phyloP scores from a whole-genome alignment of 2,329 filamentous ascomycete species.

The Berkeleyomyces rouxiae region DNA sequence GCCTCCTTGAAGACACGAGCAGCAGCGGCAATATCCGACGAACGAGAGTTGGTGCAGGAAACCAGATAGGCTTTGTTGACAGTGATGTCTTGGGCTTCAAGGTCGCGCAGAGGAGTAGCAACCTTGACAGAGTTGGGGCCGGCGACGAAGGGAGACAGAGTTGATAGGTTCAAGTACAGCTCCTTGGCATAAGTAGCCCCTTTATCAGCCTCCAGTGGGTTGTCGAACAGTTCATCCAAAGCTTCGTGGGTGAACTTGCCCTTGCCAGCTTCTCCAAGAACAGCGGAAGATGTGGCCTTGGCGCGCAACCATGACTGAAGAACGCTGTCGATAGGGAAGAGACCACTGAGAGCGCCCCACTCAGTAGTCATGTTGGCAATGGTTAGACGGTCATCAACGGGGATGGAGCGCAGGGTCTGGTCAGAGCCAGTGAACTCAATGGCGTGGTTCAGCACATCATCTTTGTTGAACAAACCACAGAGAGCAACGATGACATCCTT shows the following conservation, averaged over 20 bases:
- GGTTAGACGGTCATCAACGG: conserved; percentile 56
- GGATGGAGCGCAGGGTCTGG: conserved; percentile 56
- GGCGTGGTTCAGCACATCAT: conserved; percentile 79
- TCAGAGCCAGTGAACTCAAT: conserved; percentile 76
- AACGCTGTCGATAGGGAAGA: conserved; percentile 62
- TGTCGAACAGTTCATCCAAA: conserved; percentile 55
- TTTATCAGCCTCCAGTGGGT: conserved; percentile 52
- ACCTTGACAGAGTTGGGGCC: conserved; percentile 88
- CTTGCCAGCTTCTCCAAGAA: conserved; percentile 32
- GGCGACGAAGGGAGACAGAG: conserved; percentile 66
- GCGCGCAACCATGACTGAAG: conserved; percentile 57
- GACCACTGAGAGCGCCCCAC: conserved; percentile 48
- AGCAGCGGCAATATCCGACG: conserved; percentile 66
- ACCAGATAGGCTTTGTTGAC: conserved; percentile 70
- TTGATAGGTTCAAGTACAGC: conserved; percentile 66
- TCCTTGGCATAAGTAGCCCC: conserved; percentile 71
- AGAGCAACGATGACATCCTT: conserved; percentile 91
- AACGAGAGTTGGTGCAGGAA: conserved; percentile 74
- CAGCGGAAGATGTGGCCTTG: conserved; percentile 57
- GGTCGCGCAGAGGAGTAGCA: conserved; percentile 56
- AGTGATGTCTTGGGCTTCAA: conserved; percentile 57
- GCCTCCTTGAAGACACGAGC: conserved; percentile 75
- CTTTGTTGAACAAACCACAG: conserved; percentile 69
- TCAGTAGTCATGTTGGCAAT: conserved; percentile 72
- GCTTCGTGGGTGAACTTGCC: conserved; percentile 53